Base-by-base conservation (phyloP, 106 monocot species). In the Xerophyta viscosa region DNA sequence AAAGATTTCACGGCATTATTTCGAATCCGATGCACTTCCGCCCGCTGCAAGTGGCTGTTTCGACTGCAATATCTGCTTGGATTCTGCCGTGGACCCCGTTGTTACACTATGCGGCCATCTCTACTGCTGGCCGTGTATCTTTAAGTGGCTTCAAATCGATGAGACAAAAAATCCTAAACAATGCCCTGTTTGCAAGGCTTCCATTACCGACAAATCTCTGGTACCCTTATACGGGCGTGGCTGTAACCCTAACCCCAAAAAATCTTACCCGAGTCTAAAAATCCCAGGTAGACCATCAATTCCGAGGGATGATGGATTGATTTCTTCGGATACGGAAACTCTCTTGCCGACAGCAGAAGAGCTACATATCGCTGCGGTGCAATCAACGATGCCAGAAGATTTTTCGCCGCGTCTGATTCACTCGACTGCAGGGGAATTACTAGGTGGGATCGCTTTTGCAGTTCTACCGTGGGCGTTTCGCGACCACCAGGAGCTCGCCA, bases 121-220 rank as follows among this genome's bases (percentile, higher is more conserved):
- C 70, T 96, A 79, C 63, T 96, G 96, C 71, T 96, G 96, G 89
- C 96, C 96, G 9, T 96, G 96, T 67, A 81, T 96, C 37, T 89
- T 88, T 73, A 76, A 73, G 61, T 96, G 89, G 96, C 62, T 96
- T 22, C 66, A 74, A 29, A 54, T 41, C 15, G 60, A 71, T 12
- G 24, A 15, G 44, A 48, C 39, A 12, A 15, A 39, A 8, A 15
- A 15, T 10, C 42, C 31, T 24, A 71, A 66, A 20, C 82, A 71
- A 33, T 92, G 92, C 68, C 92, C 92, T 1, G 87, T 92, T 20
- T 92, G 92, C 72, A 92, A 92, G 57, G 71, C 82, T 22, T 29
- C 65, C n/a, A 63, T 92, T 68, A 74, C 87, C 5, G 37, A 67
- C 47, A 58, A 70, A 41, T 27, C 76, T 11, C 75, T 92, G 12